A percentile compares a stretch with the other conserved stretches of the same genome.
Conservation (phyloP, 2,329 filamentous ascomycete genomes). For the Trichoderma koningiopsis region DNA sequence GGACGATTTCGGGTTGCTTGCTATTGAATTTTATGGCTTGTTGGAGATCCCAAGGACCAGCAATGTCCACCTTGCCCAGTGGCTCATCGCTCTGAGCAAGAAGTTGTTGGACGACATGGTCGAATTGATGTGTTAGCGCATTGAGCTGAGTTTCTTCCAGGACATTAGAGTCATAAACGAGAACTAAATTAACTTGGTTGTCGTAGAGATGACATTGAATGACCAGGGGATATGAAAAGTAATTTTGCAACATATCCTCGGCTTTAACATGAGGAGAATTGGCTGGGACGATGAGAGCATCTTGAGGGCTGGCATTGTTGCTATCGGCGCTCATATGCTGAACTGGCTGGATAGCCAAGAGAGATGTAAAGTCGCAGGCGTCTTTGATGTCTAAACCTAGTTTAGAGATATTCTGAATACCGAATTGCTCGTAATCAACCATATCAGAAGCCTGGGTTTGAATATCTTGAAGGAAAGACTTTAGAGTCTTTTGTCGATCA, state of each 20-base stretch:
- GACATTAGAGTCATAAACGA: slow-evolving; percentile 13
- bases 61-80: not conserved
- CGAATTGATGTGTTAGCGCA: slow-evolving; percentile 17
- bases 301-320: not conserved
- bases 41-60: slow-evolving; percentile 19
- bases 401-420: slow-evolving; percentile 36
- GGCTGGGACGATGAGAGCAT: not conserved
- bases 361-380: slow-evolving; percentile 24
- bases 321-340: slow-evolving; percentile 11
- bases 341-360: slow-evolving; percentile 27
- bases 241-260: slow-evolving; percentile 17
- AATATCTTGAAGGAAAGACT: slow-evolving; percentile 28
- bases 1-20: not conserved
- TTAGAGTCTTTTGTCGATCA: slow-evolving; percentile 15
- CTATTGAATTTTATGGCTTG: slow-evolving; percentile 8
- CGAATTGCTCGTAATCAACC: slow-evolving; percentile 34
- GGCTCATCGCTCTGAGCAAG: not conserved
- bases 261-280: not conserved
- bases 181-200: slow-evolving; percentile 7
- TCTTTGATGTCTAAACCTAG: slow-evolving; percentile 25
- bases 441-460: slow-evolving; percentile 33
- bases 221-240: slow-evolving; percentile 23
- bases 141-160: not conserved
- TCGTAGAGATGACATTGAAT: slow-evolving; percentile 15
- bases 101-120: slow-evolving; percentile 20